These are phyloP conservation scores for Penicillium expansum DNA, from an alignment of 2,329 filamentous ascomycete species.

Conservation along the genomic window DNA sequence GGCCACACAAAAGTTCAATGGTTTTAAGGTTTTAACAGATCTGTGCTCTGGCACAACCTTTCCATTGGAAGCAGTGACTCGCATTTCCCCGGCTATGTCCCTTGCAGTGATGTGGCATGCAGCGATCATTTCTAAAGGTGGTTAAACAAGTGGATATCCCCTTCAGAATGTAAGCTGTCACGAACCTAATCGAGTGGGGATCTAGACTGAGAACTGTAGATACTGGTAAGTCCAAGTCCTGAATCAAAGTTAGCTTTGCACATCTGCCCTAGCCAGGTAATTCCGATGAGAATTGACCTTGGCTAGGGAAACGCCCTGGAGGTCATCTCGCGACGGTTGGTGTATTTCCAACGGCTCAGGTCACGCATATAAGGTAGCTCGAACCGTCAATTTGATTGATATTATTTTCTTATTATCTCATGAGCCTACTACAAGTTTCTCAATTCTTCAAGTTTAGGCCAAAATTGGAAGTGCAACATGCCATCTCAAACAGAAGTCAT, in stretches of 20 bases:
- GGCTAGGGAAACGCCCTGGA: neutral
- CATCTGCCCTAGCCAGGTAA: neutral
- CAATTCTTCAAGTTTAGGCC: neutral
- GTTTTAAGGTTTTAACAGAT: too few relatives aligned
- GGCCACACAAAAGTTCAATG: too few relatives aligned
- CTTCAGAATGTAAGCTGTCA: neutral
- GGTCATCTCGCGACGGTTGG: neutral
- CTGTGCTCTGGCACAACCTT: too few relatives aligned
- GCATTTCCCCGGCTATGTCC: too few relatives aligned
- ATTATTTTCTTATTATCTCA: constrained; percentile 1
- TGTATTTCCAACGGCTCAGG: neutral
- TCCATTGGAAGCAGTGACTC: too few relatives aligned
- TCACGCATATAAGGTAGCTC: neutral
- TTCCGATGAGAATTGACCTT: neutral
- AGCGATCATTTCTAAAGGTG: constrained; percentile 1
- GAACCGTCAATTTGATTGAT: neutral
- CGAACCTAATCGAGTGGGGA: neutral
- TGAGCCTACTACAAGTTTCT: neutral
- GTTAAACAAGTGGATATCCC: neutral
- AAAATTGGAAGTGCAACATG: constrained; percentile 11
- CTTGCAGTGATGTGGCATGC: neutral
- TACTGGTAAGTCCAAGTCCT: neutral
- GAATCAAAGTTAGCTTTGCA: neutral
- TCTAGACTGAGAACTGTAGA: neutral
- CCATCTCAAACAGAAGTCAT: neutral